Percentiles rank a stretch among this genome's conserved stretches.
phyloP scores from a whole-genome alignment of 192 early-diverging fungal species.

The Endogone sp. region DNA sequence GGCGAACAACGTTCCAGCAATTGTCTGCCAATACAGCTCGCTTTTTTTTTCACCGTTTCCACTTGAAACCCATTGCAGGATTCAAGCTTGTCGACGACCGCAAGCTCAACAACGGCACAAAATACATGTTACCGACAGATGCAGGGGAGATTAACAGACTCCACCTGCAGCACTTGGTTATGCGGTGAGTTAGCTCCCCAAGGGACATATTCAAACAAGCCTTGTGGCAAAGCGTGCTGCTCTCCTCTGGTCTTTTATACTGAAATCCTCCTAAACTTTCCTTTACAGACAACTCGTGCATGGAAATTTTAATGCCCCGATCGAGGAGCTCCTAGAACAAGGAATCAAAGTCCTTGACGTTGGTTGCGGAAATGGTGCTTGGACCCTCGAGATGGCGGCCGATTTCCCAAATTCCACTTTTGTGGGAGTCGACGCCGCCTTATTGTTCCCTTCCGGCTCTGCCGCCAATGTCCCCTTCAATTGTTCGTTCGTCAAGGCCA shows the following conservation, averaged over 20 bases:
- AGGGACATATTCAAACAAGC: slow-evolving; percentile 23
- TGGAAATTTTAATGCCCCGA: slow-evolving; percentile 12
- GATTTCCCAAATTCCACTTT: slow-evolving; percentile 16
- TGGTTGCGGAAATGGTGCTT: slow-evolving; percentile 4
- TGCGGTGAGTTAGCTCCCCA: slow-evolving; percentile 38
- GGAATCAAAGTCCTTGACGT: slow-evolving; percentile 21
- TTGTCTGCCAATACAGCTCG: too few species aligned
- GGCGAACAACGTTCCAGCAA: too few species aligned
- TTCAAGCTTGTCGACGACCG: not conserved
- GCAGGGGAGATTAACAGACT: slow-evolving; percentile 47
- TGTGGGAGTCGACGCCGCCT: slow-evolving; percentile 17
- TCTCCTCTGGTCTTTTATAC: not conserved
- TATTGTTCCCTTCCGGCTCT: slow-evolving; percentile 17
- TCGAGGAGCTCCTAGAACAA: slow-evolving; percentile 18
- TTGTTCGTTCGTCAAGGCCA: slow-evolving; percentile 13
- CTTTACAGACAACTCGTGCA: not conserved
- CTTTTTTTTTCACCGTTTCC: too few species aligned
- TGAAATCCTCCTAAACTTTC: not conserved
- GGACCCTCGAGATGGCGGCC: slow-evolving; percentile 13
- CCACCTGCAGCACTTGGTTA: slow-evolving; percentile 47
- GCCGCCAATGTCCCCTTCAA: slow-evolving; percentile 13
- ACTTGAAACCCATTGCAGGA: not conserved
- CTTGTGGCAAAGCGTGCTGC: too few species aligned
- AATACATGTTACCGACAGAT: slow-evolving; percentile 50
- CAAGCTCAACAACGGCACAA: slow-evolving; percentile 13